Base-by-base conservation (phyloP, 148 eudicot genomes). In the Salicornia ramosissima region DNA sequence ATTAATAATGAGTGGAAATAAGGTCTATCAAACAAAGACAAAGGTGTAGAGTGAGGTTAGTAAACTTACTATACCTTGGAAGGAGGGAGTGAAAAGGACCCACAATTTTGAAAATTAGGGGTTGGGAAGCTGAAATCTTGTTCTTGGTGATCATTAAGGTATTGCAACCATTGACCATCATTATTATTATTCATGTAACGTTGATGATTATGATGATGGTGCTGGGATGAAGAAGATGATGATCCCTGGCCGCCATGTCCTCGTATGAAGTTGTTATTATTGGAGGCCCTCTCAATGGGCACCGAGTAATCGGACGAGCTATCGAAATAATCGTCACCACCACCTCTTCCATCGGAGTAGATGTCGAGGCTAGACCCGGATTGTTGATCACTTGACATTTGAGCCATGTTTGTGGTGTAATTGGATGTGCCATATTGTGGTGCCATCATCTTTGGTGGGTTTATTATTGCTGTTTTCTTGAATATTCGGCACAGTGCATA, bases 401-500 rank as follows among this genome's bases (percentile, higher is more conserved):
- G 74, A 64, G 69, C 57, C 63, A 79, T 69, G 46, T 65, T 75
- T 10, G 70, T 75, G 67, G 72, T 68, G 52, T 14, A 31, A 30
- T 19, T n/a, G 9, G 47, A 3, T 3, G 8, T 8, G 8, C 40
- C 64, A 45, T 61, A 68, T 4, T 63, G 74, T 8, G 77, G 82
- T 29, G 76, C 77, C 34, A 71, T 82, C 9, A 73, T 56, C 74
- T 86, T 86, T 22, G 86, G 83, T 53, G 80, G 83, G 14, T 43
- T 49, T 1, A 79, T 79, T 45, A 76, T 68, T 31, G 75, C 76
- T 73, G 84, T 88, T 74, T 91, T 88, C 77, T 91, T 91, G 80
- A 91, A 86, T 65, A 91, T 81, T 24, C 97, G 88, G 49, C 97
- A 91, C 54, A 91, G 74, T 2, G 97, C 91, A 78, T 91, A 91